A percentile compares a stretch with the other conserved stretches of the same genome.
Conservation (phyloP, 352 stramenopile genomes). For the Phytophthora macrochlamydospora region DNA sequence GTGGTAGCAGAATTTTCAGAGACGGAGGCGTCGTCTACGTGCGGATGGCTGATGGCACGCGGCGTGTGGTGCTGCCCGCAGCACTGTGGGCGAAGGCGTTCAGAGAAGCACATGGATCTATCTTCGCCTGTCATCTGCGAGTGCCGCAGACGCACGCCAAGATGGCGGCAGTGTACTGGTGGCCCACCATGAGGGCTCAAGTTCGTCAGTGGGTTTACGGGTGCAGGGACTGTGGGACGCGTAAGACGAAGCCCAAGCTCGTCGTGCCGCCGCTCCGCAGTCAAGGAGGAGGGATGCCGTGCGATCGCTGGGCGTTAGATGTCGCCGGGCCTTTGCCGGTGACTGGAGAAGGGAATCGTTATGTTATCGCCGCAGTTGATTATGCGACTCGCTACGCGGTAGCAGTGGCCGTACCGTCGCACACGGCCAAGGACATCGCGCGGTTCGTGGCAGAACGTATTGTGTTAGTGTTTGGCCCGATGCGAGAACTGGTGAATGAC, state of each 20-base stretch:
- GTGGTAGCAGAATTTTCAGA: too few species aligned
- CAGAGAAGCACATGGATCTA: background rate
- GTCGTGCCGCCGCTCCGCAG: slow-evolving; percentile 19
- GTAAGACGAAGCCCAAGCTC: slow-evolving; percentile 9
- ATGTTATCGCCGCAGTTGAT: slow-evolving; percentile 15
- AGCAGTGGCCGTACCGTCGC: background rate
- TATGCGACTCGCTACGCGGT: slow-evolving; percentile 22
- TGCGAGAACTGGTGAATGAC: slow-evolving; percentile 20
- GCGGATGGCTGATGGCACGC: background rate
- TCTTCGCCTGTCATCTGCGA: slow-evolving; percentile 6
- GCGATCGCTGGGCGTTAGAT: slow-evolving; percentile 22
- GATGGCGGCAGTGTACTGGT: background rate
- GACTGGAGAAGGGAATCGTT: slow-evolving; percentile 9
- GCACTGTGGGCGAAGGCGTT: background rate
- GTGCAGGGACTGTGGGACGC: slow-evolving; percentile 22
- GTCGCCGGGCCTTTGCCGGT: background rate
- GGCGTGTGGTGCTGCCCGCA: background rate
- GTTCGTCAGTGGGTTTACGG: slow-evolving; percentile 6
- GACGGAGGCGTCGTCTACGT: background rate
- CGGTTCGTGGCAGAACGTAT: slow-evolving; percentile 11
- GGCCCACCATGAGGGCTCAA: slow-evolving; percentile 5
- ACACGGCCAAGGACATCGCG: slow-evolving; percentile 6
- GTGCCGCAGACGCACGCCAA: slow-evolving; percentile 2
- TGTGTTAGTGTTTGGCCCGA: slow-evolving; percentile 10
- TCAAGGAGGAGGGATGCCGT: background rate